These are phyloP conservation scores for Phytophthora pini DNA, from an alignment of 352 stramenopile genomes.

Conservation along the genomic window DNA sequence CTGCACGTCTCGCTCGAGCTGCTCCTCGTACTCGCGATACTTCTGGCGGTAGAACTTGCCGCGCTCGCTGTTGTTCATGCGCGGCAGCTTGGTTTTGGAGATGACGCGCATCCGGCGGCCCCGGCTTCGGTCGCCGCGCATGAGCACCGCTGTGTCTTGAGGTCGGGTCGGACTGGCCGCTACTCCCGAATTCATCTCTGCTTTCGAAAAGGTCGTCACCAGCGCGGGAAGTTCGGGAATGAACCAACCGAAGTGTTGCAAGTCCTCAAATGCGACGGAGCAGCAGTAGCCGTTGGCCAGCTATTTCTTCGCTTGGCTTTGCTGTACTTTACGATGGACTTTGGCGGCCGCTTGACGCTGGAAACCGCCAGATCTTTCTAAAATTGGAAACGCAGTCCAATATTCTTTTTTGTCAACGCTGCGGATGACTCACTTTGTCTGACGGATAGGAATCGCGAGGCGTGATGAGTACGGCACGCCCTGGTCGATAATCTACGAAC, in stretches of 20 bases:
- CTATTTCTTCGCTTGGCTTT: not conserved
- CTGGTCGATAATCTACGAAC: too few relatives aligned
- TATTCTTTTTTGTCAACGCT: not conserved
- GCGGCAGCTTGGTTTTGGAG: slow-evolving; percentile 50
- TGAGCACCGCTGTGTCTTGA: slow-evolving; percentile 23
- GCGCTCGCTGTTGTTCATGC: slow-evolving; percentile 74
- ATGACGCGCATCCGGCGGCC: slow-evolving; percentile 36
- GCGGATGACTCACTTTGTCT: not conserved
- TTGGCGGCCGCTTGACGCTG: slow-evolving; percentile 1
- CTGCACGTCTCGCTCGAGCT: slow-evolving; percentile 44
- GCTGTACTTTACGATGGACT: too few relatives aligned
- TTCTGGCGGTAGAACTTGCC: slow-evolving; percentile 76
- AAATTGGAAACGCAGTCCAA: not conserved
- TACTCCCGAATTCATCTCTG: slow-evolving; percentile 4
- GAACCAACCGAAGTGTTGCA: slow-evolving; percentile 8
- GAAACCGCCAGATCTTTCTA: slow-evolving; percentile 13
- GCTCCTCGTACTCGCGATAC: slow-evolving; percentile 58
- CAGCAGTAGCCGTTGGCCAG: slow-evolving; percentile 15
- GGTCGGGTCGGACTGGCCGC: slow-evolving; percentile 7
- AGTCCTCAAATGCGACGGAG: slow-evolving; percentile 26
- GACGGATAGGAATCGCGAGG: not conserved
- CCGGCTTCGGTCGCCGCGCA: slow-evolving; percentile 18
- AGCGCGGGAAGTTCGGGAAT: slow-evolving; percentile 16
- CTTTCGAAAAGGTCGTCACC: slow-evolving; percentile 9
- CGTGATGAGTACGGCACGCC: not conserved